Evolutionary conservation across 1,139 yeast species (phyloP).

Genomic region (Candida glucosophila): DNA sequence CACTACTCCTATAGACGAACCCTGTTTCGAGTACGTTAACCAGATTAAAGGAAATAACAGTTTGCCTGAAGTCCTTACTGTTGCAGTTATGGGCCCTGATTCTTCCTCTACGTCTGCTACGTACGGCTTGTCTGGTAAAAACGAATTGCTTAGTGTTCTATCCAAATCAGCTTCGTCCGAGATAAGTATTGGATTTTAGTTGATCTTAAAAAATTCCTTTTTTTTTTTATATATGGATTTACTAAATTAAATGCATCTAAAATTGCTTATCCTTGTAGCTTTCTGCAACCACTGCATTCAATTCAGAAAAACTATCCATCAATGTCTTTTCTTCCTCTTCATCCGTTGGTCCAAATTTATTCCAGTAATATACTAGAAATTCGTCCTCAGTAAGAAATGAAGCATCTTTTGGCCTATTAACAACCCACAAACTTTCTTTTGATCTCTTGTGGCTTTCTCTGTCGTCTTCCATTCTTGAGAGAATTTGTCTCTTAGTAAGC

Average conservation of each 20-base stretch:
- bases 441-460: conserved; percentile 75
- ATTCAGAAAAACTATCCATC: conserved; percentile 42
- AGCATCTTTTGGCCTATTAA: conserved; percentile 37
- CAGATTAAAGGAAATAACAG: conserved; percentile 25
- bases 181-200: conserved; percentile 1
- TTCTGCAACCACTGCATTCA: conserved; percentile 39
- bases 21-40: conserved; percentile 55
- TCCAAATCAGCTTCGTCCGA: conserved; percentile 8
- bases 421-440: conserved; percentile 70
- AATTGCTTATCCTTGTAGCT: conserved; percentile 37
- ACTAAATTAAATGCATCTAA: conserved; percentile 6
- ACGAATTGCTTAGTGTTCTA: conserved; percentile 57
- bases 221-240: conserved; percentile 3
- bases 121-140: conserved; percentile 67
- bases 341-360: conserved; percentile 34
- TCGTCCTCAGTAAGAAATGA: conserved; percentile 41
- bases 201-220: conserved; percentile 4
- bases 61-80: conserved; percentile 43
- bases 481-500: conserved; percentile 44
- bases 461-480: conserved; percentile 80
- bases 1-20: conserved; percentile 61
- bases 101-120: conserved; percentile 53
- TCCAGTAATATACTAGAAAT: conserved; percentile 53
- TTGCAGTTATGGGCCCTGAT: conserved; percentile 41
- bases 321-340: conserved; percentile 37